These are phyloP conservation scores for Lasiodiplodia sp. DNA, from an alignment of 2,329 filamentous ascomycete species.

Conservation along the genomic window DNA sequence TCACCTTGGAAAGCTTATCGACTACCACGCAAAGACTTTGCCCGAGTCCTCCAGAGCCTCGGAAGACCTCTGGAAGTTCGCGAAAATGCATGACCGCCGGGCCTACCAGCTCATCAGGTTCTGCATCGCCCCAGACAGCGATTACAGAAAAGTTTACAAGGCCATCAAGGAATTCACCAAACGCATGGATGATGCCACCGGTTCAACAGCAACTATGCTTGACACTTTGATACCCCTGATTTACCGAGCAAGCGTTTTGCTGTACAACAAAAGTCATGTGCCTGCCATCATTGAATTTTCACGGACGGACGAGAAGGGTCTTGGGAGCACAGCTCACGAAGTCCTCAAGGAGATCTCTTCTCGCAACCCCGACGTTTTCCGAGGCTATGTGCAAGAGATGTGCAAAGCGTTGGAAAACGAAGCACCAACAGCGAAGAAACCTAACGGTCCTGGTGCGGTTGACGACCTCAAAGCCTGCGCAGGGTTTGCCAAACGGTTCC, in stretches of 20 bases:
- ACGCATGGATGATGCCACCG: conserved; percentile 73
- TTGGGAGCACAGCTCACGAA: conserved; percentile 83
- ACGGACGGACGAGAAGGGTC: conserved; percentile 78
- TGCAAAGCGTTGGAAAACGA: conserved; percentile 85
- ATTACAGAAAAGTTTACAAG: conserved; percentile 89
- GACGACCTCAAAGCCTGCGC: conserved; percentile 94
- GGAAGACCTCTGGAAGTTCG: conserved; percentile 86
- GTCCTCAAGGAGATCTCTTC: conserved; percentile 91
- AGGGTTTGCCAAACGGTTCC: conserved; percentile 86
- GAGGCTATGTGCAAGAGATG: conserved; percentile 88
- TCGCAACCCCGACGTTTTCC: conserved; percentile 87
- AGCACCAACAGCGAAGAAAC: conserved; percentile 72
- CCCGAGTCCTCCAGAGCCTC: conserved; percentile 76
- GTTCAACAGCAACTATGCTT: conserved; percentile 66
- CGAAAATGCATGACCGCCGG: conserved; percentile 87
- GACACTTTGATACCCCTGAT: conserved; percentile 84
- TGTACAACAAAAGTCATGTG: conserved; percentile 95
- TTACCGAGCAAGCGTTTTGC: conserved; percentile 81
- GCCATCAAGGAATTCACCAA: conserved; percentile 90
- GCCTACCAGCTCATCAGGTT: conserved; percentile 90
- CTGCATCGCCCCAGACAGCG: conserved; percentile 81
- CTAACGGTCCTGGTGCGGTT: conserved; percentile 77
- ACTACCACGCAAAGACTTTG: conserved; percentile 75
- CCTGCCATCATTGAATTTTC: conserved; percentile 88
- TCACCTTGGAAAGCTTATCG: conserved; percentile 75